phyloP scores from a whole-genome alignment of 176 grass and related monocot genomes.

The Eleusine coracana region DNA sequence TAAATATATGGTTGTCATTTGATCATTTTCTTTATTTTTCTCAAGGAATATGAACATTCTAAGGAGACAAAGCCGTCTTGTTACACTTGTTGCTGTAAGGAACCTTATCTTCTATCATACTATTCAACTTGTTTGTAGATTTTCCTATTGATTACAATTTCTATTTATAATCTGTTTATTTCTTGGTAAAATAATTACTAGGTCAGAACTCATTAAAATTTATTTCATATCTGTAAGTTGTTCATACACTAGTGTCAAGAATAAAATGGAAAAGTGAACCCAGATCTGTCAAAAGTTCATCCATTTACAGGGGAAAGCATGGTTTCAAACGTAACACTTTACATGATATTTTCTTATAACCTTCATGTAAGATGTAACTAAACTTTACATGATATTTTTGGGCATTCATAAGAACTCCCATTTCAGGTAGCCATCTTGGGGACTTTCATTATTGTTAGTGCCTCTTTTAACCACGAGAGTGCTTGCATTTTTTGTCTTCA shows the following conservation, averaged over 20 bases:
- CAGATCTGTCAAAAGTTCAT: slow-evolving; percentile 21
- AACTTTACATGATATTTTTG: neutral
- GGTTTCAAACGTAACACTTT: slow-evolving; percentile 2
- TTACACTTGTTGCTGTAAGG: slow-evolving; percentile 91
- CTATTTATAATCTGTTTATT: slow-evolving; percentile 14
- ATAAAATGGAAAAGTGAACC: neutral
- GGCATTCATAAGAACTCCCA: neutral
- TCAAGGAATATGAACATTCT: slow-evolving; percentile 94
- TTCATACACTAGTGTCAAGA: slow-evolving; percentile 15
- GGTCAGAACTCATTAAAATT: slow-evolving; percentile 23
- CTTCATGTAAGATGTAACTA: neutral
- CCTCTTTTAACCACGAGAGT: neutral
- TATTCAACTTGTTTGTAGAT: slow-evolving; percentile 18
- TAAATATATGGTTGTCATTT: slow-evolving; percentile 8
- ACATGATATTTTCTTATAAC: slow-evolving; percentile 24
- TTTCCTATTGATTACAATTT: slow-evolving; percentile 15
- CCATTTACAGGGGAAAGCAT: neutral
- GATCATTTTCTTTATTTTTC: slow-evolving; percentile 42
- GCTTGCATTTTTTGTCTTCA: neutral
- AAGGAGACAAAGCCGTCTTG: slow-evolving; percentile 53
- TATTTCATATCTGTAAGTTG: neutral
- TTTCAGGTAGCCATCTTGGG: slow-evolving; percentile 2
- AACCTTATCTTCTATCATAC: slow-evolving; percentile 42
- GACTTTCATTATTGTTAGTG: neutral
- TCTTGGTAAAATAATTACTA: neutral